Percentiles rank a stretch among this genome's conserved stretches.
Conservation (phyloP, 2,329 filamentous ascomycete species). For the Didymella segeticola region DNA sequence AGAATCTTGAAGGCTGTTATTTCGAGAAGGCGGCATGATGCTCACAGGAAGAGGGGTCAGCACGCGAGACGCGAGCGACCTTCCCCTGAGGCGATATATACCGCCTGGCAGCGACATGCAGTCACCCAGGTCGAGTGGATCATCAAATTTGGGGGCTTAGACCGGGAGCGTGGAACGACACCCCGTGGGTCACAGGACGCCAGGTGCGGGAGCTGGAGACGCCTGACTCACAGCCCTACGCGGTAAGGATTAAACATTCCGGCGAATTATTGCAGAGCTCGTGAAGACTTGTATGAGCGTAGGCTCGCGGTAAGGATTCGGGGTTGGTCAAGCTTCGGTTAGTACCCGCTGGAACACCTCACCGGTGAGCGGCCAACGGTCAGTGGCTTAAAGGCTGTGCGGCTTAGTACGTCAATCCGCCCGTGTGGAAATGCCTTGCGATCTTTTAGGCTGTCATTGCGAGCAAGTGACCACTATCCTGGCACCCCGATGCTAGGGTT, state of each 20-base stretch:
- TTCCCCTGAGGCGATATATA: conserved; percentile 40
- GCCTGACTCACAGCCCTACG: conserved; percentile 41
- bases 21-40: conserved; percentile 30
- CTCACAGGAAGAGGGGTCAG: conserved; percentile 20
- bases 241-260: conserved; percentile 23
- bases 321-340: conserved; percentile 24
- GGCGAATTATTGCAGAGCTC: conserved; percentile 27
- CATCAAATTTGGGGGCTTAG: conserved; percentile 41
- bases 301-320: conserved; percentile 17
- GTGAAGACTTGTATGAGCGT: conserved; percentile 14
- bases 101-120: conserved; percentile 20
- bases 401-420: conserved; percentile 28
- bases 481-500: neutral
- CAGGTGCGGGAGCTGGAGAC: conserved; percentile 31
- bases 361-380: conserved; percentile 38
- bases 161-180: conserved; percentile 33
- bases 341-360: conserved; percentile 22
- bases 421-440: conserved; percentile 26
- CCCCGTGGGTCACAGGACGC: conserved; percentile 35
- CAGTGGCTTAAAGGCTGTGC: conserved; percentile 32
- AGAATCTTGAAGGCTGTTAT: conserved; percentile 30
- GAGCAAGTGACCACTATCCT: conserved; percentile 15
- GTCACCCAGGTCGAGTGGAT: conserved; percentile 7
- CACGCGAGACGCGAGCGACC: conserved; percentile 24
- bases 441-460: conserved; percentile 32